Base-by-base conservation (phyloP, 2,329 filamentous ascomycete species). In the Ascochyta koolunga region DNA sequence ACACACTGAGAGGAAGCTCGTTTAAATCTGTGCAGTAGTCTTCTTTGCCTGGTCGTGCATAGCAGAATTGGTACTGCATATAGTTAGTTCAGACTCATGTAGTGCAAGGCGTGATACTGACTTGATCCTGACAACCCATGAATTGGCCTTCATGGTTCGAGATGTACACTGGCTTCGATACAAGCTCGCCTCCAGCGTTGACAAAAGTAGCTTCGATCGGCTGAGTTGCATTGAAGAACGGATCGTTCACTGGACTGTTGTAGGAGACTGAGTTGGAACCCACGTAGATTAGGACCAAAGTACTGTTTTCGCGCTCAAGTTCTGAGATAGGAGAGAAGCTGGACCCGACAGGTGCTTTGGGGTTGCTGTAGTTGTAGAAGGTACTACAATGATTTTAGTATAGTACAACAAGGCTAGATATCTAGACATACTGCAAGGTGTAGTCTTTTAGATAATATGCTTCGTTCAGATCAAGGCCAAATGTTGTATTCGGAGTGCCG, bases 41-140 rank as follows among this genome's bases (percentile, higher is more conserved):
- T 36, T 49, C 21, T 15, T n/a, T 22, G 16, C 15, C 11, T 2
- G 50, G 9, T 11, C 6, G 41, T n/a, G 16, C 10, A 11, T 35
- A 49, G 41, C 52, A 55, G 35, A 55, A 55, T 13, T 55, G 52
- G 11, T 55, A 51, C 52, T 55, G 13, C 1, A 7, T 11, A 7
- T 1, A 3, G 22, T 47, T 7, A 53, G 29, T 22, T 27, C 8
- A 6, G 5, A 29, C 7, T 2, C 2, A 18, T 29, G 2, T 6
- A 27, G 8, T 10, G 22, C 8, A 1, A 1, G 4, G 3, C 13
- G 15, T 31, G n/a, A 18, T 10, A 29, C 47, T 36, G 24, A 52
- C 49, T 13, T 52, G 49, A 16, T 52, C 49, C 11, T 41, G 41
- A 9, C 49, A 45, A 6, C 39, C 40, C 32, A 50, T 25, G 39